These are phyloP conservation scores for Pythium rhizo-oryzae DNA, from an alignment of 352 stramenopile genomes.

Conservation along the genomic window DNA sequence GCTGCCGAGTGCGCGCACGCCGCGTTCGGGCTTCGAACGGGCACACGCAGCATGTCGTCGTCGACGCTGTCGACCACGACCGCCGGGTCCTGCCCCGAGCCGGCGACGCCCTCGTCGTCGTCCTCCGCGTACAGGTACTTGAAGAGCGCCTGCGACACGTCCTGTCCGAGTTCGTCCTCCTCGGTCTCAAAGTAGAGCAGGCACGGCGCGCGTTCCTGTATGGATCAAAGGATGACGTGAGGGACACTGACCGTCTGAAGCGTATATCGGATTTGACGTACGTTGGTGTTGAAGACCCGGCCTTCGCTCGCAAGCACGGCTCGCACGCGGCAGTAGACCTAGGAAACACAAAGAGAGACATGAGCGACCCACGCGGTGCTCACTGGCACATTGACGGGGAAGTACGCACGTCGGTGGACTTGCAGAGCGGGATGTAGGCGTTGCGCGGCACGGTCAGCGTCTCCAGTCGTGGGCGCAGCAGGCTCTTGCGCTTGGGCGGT, in stretches of 20 bases:
- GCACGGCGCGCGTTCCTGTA: constrained; percentile 78
- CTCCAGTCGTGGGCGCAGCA: constrained; percentile 50
- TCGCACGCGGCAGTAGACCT: constrained; percentile 67
- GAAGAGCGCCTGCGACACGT: constrained; percentile 72
- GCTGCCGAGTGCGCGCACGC: too few species aligned
- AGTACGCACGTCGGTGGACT: constrained; percentile 72
- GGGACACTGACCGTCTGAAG: too few species aligned
- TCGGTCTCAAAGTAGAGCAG: constrained; percentile 75
- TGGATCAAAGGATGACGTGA: too few species aligned
- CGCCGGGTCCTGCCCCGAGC: constrained; percentile 2
- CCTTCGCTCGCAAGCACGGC: constrained; percentile 65
- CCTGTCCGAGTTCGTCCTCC: constrained; percentile 42
- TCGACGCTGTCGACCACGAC: constrained; percentile 22
- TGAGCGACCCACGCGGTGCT: too few species aligned
- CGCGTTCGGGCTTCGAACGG: too few species aligned
- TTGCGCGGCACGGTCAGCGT: constrained; percentile 52
- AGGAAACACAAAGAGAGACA: background rate
- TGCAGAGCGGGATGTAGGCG: constrained; percentile 83
- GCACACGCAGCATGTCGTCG: constrained; percentile 18
- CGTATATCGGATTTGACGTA: too few species aligned
- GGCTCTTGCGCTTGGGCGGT: constrained; percentile 60
- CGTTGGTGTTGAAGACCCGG: constrained; percentile 75
- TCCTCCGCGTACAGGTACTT: constrained; percentile 60
- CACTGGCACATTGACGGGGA: too few species aligned
- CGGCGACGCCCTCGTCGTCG: constrained; percentile 5